phyloP scores from a whole-genome alignment of 345 rosid genomes.

The Gossypium bickii region DNA sequence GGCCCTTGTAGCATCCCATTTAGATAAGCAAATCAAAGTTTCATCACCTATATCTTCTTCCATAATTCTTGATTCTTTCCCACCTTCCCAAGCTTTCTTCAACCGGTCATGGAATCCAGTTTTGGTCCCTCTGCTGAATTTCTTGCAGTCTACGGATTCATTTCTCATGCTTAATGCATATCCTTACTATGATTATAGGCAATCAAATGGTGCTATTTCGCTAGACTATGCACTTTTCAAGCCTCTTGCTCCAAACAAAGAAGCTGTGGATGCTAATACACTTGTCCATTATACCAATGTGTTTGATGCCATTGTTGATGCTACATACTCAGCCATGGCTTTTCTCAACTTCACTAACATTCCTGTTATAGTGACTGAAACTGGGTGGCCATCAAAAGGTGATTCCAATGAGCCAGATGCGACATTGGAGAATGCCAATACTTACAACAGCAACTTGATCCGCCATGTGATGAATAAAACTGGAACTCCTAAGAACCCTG shows the following conservation, averaged over 20 bases:
- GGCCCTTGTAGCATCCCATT: neutral
- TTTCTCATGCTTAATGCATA: constrained; percentile 30
- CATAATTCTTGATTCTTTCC: neutral
- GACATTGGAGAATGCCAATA: constrained; percentile 44
- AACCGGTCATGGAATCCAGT: constrained; percentile 32
- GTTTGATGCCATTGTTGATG: constrained; percentile 60
- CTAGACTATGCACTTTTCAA: constrained; percentile 58
- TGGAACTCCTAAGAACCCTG: constrained; percentile 67
- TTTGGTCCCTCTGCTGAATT: neutral
- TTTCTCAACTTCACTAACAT: constrained; percentile 54
- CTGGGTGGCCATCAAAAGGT: constrained; percentile 78
- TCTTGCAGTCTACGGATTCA: constrained; percentile 1
- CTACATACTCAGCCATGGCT: constrained; percentile 66
- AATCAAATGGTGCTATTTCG: constrained; percentile 50
- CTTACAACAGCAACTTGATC: constrained; percentile 68
- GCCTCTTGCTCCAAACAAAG: neutral
- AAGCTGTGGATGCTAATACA: neutral
- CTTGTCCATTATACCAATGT: constrained; percentile 52
- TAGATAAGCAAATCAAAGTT: neutral
- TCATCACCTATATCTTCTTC: neutral
- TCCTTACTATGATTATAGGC: constrained; percentile 69
- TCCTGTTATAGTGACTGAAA: constrained; percentile 57
- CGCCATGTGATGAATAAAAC: constrained; percentile 57
- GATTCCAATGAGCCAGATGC: constrained; percentile 41
- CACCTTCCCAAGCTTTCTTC: constrained; percentile 37